phyloP scores from a whole-genome alignment of 129 eudicot genomes.

The Scalesia atractyloides region DNA sequence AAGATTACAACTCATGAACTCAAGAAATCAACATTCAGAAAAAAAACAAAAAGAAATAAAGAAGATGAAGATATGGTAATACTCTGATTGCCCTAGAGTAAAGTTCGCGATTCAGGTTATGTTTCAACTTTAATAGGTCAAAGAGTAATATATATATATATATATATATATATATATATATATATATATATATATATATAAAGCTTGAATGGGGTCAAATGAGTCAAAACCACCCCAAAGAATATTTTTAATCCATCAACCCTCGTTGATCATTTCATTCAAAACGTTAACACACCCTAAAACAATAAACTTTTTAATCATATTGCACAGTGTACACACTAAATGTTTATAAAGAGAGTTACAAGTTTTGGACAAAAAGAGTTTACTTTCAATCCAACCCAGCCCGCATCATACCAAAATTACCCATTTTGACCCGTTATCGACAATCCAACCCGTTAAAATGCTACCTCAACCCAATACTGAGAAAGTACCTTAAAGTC shows the following conservation, averaged over 20 bases:
- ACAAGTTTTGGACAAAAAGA: not conserved
- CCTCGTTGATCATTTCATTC: not conserved
- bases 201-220: not conserved
- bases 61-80: not conserved
- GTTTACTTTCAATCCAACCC: not conserved
- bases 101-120: too few species aligned
- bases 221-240: not conserved
- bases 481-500: constrained; percentile 73
- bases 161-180: too few species aligned
- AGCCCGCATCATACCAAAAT: not conserved
- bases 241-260: not conserved
- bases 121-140: not conserved
- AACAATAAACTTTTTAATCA: not conserved
- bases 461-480: not conserved
- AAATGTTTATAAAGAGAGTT: not conserved
- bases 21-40: too few species aligned
- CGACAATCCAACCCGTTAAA: too few species aligned
- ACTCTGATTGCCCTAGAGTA: too few species aligned
- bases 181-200: too few species aligned
- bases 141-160: not conserved
- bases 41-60: too few species aligned
- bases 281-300: not conserved
- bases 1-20: too few species aligned
- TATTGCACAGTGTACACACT: not conserved
- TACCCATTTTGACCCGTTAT: not conserved